Evolutionary conservation across 257 asterid genomes (phyloP).

Genomic region (Gentiana dahurica): DNA sequence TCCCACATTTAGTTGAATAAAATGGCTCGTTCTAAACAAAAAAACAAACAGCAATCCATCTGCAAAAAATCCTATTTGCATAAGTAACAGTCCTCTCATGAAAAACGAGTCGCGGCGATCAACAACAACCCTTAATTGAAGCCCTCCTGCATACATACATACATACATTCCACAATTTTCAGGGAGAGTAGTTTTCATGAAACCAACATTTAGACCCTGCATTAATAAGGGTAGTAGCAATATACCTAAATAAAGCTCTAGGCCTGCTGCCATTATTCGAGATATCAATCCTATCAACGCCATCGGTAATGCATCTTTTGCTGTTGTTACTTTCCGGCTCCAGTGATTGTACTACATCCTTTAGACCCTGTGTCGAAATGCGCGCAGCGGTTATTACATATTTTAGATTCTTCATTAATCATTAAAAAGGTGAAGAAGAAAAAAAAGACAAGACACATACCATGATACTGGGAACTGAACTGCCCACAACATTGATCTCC

Average conservation of each 20-base stretch:
- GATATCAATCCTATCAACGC: slow-evolving; percentile 25
- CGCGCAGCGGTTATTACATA: neutral
- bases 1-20: too few species aligned
- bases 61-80: too few species aligned
- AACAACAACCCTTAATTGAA: neutral
- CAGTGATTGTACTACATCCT: slow-evolving; percentile 35
- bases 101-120: too few species aligned
- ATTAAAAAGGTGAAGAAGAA: neutral
- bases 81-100: too few species aligned
- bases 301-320: slow-evolving; percentile 27
- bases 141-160: neutral
- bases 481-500: slow-evolving; percentile 32
- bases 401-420: neutral
- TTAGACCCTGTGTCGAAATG: slow-evolving; percentile 43
- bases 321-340: slow-evolving; percentile 10
- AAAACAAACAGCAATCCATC: too few species aligned
- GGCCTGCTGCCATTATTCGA: slow-evolving; percentile 1
- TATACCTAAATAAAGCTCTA: slow-evolving; percentile 29
- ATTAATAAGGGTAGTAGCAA: neutral
- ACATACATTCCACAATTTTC: neutral
- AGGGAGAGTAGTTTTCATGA: neutral
- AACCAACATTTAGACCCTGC: neutral
- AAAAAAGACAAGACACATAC: slow-evolving; percentile 18
- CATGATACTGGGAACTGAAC: slow-evolving; percentile 26
- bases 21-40: too few species aligned